A percentile compares a stretch with the other conserved stretches of the same genome.
Evolutionary conservation across 345 rosid genomes (phyloP).

Genomic region (Brassica juncea): DNA sequence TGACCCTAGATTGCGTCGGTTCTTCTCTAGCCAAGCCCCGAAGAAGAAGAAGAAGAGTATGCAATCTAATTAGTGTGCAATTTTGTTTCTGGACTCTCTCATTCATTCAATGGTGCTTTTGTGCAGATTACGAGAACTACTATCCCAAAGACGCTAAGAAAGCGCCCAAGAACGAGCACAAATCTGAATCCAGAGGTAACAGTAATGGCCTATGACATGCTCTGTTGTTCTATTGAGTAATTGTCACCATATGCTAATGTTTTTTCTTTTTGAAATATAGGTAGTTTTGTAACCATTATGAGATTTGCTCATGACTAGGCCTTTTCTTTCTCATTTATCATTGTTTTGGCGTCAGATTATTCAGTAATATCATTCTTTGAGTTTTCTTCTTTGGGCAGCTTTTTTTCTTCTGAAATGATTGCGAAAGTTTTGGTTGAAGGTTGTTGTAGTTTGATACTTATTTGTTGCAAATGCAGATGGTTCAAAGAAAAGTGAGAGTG

Average conservation of each 20-base stretch:
- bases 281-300: background rate
- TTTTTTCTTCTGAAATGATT: slow-evolving; percentile 6
- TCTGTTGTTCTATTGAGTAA: background rate
- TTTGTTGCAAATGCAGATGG: slow-evolving; percentile 60
- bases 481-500: slow-evolving; percentile 58
- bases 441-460: slow-evolving; percentile 1
- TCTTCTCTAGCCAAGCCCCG: slow-evolving; percentile 69
- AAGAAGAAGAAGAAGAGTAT: slow-evolving; percentile 49
- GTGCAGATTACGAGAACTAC: slow-evolving; percentile 79
- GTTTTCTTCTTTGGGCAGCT: background rate
- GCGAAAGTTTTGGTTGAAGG: background rate
- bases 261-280: background rate
- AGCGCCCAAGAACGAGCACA: slow-evolving; percentile 65
- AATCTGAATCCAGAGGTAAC: slow-evolving; percentile 76
- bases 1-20: slow-evolving; percentile 60
- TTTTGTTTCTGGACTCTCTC: slow-evolving; percentile 3
- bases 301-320: background rate
- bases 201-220: background rate
- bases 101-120: background rate
- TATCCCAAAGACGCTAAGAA: slow-evolving; percentile 56
- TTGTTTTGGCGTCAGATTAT: background rate
- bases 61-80: no score
- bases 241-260: background rate
- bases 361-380: background rate
- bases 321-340: background rate